phyloP scores from a whole-genome alignment of 1,284 basidiomycete genomes.

The Phellopilus nigrolimitatus region DNA sequence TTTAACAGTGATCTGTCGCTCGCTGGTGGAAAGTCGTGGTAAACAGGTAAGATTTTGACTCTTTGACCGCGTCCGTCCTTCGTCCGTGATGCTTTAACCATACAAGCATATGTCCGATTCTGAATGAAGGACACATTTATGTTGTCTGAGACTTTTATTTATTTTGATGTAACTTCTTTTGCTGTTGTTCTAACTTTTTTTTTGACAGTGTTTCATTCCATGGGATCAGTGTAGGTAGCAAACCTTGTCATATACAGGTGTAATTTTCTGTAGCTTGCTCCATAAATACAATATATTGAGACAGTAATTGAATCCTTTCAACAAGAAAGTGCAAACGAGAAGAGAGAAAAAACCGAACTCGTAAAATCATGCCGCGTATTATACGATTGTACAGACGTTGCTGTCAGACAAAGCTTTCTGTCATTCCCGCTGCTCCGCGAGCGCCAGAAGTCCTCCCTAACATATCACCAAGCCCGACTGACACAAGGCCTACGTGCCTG shows the following conservation, averaged over 20 bases:
- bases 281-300: conserved; percentile 15
- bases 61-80: background rate
- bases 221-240: background rate
- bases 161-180: background rate
- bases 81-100: conserved; percentile 20
- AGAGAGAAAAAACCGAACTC: background rate
- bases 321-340: conserved; percentile 1
- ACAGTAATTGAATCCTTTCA: conserved; percentile 12
- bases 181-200: background rate
- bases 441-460: background rate
- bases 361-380: background rate
- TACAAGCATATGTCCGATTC: conserved; percentile 26
- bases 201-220: too few relatives aligned
- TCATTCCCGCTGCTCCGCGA: background rate
- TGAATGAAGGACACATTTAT: conserved; percentile 22
- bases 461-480: too few relatives aligned
- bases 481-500: background rate
- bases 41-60: background rate
- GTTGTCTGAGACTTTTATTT: conserved; percentile 7
- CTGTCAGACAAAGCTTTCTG: background rate
- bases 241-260: background rate
- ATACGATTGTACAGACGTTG: background rate
- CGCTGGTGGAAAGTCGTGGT: background rate
- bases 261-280: background rate
- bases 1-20: too few relatives aligned